Conservation (phyloP, 2,329 filamentous ascomycete genomes). For the Tolypocladium nubicola region DNA sequence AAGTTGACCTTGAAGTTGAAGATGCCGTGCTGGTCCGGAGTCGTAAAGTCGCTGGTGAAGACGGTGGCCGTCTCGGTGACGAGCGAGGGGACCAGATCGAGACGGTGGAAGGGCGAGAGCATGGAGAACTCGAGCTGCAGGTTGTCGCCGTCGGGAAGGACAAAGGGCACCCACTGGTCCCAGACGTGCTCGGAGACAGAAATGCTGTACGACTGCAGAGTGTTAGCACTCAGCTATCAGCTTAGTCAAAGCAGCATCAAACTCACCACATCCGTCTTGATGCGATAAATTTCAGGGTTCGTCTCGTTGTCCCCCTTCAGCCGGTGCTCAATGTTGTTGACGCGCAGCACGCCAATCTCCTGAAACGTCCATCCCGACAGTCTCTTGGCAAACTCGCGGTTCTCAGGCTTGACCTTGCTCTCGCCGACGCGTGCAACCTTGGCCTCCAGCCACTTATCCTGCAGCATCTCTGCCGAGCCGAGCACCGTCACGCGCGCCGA, state of each 20-base stretch:
- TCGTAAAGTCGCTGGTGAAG: conserved; percentile 65
- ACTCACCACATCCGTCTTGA: conserved; percentile 95
- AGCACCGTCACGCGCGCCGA: conserved; percentile 81
- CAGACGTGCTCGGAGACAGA: conserved; percentile 77
- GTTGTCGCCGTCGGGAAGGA: conserved; percentile 55
- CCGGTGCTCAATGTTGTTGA: conserved; percentile 74
- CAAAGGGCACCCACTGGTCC: conserved; percentile 67
- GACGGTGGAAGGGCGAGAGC: conserved; percentile 93
- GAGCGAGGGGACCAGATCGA: conserved; percentile 52
- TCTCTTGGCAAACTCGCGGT: conserved; percentile 76
- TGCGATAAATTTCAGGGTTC: conserved; percentile 84
- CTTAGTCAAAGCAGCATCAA: neutral
- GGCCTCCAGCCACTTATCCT: conserved; percentile 81
- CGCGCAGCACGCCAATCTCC: conserved; percentile 80
- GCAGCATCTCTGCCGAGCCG: conserved; percentile 76
- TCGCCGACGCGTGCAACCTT: conserved; percentile 54
- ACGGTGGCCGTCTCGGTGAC: conserved; percentile 58
- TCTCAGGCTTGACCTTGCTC: conserved; percentile 53
- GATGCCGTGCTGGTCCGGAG: conserved; percentile 96
- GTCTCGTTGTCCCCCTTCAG: conserved; percentile 43
- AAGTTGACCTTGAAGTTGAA: conserved; percentile 98
- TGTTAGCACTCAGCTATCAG: conserved; percentile 6
- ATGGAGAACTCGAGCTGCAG: conserved; percentile 97
- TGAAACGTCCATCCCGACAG: conserved; percentile 94
- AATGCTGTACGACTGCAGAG: conserved; percentile 64